Evolutionary conservation across 2,329 filamentous ascomycete genomes (phyloP).

Genomic region (Talaromyces sp.): DNA sequence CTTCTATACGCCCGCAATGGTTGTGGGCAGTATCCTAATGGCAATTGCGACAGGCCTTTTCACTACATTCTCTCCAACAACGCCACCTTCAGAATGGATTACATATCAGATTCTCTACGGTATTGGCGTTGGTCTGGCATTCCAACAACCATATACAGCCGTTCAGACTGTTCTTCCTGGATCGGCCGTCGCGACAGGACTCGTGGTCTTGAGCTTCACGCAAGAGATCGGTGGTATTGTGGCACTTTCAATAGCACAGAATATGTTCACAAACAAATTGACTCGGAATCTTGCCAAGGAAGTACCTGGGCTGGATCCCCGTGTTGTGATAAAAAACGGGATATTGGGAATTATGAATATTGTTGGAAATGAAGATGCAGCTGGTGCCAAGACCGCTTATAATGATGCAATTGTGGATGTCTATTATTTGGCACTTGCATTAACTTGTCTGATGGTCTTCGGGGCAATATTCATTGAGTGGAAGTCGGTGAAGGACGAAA

Average conservation of each 20-base stretch:
- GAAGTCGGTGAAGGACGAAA: conserved; percentile 36
- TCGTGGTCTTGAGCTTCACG: background rate
- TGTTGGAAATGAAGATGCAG: background rate
- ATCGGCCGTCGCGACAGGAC: background rate
- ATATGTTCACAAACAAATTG: background rate
- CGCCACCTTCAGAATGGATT: background rate
- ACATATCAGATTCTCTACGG: conserved; percentile 3
- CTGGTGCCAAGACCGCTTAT: background rate
- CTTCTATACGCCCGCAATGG: background rate
- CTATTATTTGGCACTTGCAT: background rate
- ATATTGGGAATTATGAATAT: background rate
- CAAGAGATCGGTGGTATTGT: background rate
- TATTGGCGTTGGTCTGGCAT: conserved; percentile 4
- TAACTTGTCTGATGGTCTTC: background rate
- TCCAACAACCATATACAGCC: conserved; percentile 1
- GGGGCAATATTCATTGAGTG: background rate
- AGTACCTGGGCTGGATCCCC: background rate
- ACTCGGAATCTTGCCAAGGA: background rate
- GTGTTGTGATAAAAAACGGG: background rate
- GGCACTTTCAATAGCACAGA: background rate
- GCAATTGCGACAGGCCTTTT: background rate
- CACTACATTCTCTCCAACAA: background rate
- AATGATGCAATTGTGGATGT: background rate
- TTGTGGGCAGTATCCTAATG: background rate
- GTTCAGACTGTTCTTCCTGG: conserved; percentile 1